phyloP scores from a whole-genome alignment of 164 flowering plant genomes.

The Dillenia suffruticosa region DNA sequence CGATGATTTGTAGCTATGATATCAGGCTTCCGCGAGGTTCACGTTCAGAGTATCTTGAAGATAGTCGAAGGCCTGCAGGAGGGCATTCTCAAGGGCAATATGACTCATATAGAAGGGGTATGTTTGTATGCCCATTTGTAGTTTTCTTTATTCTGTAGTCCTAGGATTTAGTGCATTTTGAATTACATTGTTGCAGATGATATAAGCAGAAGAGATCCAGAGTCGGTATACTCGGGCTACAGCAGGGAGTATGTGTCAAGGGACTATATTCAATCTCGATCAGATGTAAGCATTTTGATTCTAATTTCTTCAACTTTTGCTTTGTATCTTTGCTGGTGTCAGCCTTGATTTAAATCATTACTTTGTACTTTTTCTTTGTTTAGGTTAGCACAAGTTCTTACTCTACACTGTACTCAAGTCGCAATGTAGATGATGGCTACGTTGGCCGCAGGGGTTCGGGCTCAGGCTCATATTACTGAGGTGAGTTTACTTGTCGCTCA shows the following conservation, averaged over 20 bases:
- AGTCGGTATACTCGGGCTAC: slow-evolving; percentile 15
- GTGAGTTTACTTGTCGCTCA: slow-evolving; percentile 16
- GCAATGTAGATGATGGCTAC: slow-evolving; percentile 16
- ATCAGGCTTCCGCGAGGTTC: slow-evolving; percentile 15
- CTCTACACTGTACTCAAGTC: slow-evolving; percentile 18
- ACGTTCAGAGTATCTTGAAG: slow-evolving; percentile 13
- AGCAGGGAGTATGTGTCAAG: slow-evolving; percentile 18
- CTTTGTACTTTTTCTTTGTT: not conserved
- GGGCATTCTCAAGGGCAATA: slow-evolving; percentile 19
- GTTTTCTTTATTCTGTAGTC: not conserved
- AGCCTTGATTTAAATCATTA: not conserved
- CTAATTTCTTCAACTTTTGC: not conserved
- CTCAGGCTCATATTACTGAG: slow-evolving; percentile 19
- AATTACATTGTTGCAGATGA: slow-evolving; percentile 12
- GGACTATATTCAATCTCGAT: slow-evolving; percentile 9
- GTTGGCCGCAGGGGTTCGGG: slow-evolving; percentile 13
- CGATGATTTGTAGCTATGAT: not conserved
- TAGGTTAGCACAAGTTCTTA: slow-evolving; percentile 18
- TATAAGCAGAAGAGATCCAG: slow-evolving; percentile 13
- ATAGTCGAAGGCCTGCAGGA: slow-evolving; percentile 10
- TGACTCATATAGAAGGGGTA: slow-evolving; percentile 27
- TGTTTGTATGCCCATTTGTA: not conserved
- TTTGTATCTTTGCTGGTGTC: not conserved
- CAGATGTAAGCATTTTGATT: slow-evolving; percentile 12
- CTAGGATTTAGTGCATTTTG: not conserved